Evolutionary conservation across 2,329 filamentous ascomycete genomes (phyloP).

Genomic region (Phialophora expanda): DNA sequence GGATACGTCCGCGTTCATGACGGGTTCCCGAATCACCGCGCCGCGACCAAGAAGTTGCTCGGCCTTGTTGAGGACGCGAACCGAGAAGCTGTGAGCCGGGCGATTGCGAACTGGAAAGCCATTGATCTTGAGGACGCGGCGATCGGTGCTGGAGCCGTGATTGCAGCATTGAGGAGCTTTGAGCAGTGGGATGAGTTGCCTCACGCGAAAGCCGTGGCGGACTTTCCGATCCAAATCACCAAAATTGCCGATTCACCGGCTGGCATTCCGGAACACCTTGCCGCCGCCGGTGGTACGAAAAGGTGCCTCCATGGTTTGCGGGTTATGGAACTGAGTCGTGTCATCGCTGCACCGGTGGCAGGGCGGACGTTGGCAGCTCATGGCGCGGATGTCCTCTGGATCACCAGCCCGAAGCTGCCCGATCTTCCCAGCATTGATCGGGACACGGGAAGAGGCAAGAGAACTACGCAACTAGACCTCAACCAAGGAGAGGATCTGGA

Average conservation of each 20-base stretch:
- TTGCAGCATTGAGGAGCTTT: conserved; percentile 58
- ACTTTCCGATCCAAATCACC: conserved; percentile 55
- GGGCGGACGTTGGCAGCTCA: conserved; percentile 49
- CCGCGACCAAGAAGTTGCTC: conserved; percentile 53
- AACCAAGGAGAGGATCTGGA: conserved; percentile 34
- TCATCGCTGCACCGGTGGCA: conserved; percentile 48
- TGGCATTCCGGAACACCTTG: background rate
- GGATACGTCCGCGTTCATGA: conserved; percentile 63
- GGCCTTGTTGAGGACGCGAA: conserved; percentile 45
- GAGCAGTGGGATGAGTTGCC: conserved; percentile 59
- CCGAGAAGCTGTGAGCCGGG: conserved; percentile 48
- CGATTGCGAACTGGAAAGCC: conserved; percentile 50
- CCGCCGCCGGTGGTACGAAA: background rate
- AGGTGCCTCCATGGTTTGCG: conserved; percentile 51
- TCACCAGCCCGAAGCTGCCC: conserved; percentile 46
- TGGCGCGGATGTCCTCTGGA: conserved; percentile 51
- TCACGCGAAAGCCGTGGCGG: conserved; percentile 52
- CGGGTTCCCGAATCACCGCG: conserved; percentile 57
- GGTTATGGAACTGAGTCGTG: conserved; percentile 47
- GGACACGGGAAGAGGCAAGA: conserved; percentile 48
- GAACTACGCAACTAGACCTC: conserved; percentile 48
- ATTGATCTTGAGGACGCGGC: conserved; percentile 57
- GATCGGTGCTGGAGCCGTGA: conserved; percentile 50
- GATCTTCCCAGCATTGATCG: conserved; percentile 46
- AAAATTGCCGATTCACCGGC: conserved; percentile 42